Evolutionary conservation across 768 basidiomycete species (phyloP), one percentile per base, ranked within the genome.

Genomic region (Leucogyrophana mollusca): DNA sequence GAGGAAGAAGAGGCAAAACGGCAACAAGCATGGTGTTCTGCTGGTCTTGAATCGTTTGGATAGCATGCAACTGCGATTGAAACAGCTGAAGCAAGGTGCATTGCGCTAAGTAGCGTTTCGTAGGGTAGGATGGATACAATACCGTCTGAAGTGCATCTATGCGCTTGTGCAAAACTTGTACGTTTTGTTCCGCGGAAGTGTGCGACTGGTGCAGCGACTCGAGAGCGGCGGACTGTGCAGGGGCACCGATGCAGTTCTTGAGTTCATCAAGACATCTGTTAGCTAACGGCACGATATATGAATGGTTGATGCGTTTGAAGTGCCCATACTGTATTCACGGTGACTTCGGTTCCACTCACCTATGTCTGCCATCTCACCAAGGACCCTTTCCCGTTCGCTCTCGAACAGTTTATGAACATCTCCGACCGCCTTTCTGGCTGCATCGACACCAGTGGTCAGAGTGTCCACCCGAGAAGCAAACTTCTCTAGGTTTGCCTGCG

Each of bases 401-500:
- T 84, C 76, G 49, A 84, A 84, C n/a, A 81, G 63, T 18, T 71
- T 71, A 50, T 81, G 76, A 2, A 79, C 73, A 5, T 70, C 64
- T 18, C 70, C 64, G 23, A 87, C 72, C 53, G 85, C 81, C 5
- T 66, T 60, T 51, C 73, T 75, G 20, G 80, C 70, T 24, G 77
- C 71, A 11, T 80, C 77, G 10, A 85, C 70, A 24, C 67, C 72
- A 9, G 62, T 61, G 2, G 78, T 62, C 18, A 88, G 69, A n/a
- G 64, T 64, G 34, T 78, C 80, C 11, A 83, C 76, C 23, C 75
- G 73, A 6, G 67, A 66, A 0, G 82, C 78, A 49, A 89, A 88
- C 54, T 70, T 77, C 62, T 90, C 85, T 27, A 89, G 72, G 50
- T 82, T 79, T 17, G 76, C 77, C 46, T 87, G 85, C 1, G 85